These are phyloP conservation scores for Bryum argenteum DNA, from an alignment of 225 moss, liverwort and hornwort species.

Conservation along the genomic window DNA sequence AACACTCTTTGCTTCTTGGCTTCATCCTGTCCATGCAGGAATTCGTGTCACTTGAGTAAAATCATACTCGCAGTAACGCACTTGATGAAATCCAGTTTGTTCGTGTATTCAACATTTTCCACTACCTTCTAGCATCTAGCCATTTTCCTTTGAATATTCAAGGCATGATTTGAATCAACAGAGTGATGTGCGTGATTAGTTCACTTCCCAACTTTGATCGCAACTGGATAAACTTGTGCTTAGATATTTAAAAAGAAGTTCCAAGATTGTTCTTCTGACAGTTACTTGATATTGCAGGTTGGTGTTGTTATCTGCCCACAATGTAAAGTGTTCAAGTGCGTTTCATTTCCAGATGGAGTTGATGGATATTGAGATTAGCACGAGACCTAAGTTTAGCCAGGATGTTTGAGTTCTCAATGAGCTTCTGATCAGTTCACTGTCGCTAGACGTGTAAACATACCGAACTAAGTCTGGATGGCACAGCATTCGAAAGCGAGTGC, in stretches of 20 bases:
- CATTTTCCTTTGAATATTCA: conserved; percentile 11
- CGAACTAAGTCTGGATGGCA: conserved; percentile 17
- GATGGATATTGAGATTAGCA: conserved; percentile 38
- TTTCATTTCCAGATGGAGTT: conserved; percentile 50
- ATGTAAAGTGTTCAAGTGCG: conserved; percentile 60
- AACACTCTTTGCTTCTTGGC: conserved; percentile 4
- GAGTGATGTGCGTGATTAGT: conserved; percentile 8
- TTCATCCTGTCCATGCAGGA: conserved; percentile 17
- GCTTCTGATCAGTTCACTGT: conserved; percentile 16
- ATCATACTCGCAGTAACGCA: background rate
- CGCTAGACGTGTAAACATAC: conserved; percentile 2
- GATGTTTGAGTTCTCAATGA: conserved; percentile 24
- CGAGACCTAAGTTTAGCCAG: conserved; percentile 3
- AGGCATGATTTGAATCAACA: conserved; percentile 1
- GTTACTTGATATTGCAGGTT: conserved; percentile 40
- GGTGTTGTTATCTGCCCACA: conserved; percentile 58
- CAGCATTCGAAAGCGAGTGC: background rate
- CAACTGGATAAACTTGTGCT: conserved; percentile 2
- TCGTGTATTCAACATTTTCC: conserved; percentile 7
- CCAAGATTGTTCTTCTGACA: conserved; percentile 8
- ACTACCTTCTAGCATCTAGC: conserved; percentile 3
- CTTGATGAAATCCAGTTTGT: conserved; percentile 12
- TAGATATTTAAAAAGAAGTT: conserved; percentile 3
- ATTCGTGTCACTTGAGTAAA: conserved; percentile 2
- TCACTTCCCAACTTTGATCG: background rate